Conservation (phyloP, 768 basidiomycete species). For the Macrocybe gigantea region DNA sequence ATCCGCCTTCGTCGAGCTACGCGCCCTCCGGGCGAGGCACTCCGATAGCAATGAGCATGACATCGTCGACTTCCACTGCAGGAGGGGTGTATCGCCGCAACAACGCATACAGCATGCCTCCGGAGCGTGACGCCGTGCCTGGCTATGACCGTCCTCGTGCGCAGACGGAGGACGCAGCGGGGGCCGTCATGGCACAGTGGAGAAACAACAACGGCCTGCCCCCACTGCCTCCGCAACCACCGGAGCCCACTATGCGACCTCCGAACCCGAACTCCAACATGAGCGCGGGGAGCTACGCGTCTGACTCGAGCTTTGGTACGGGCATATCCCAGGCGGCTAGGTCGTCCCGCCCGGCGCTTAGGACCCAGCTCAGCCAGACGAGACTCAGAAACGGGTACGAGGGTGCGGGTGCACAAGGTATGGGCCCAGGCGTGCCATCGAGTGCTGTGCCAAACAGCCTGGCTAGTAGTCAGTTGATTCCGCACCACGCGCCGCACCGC, state of each 20-base stretch:
- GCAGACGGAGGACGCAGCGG: slow-evolving; percentile 63
- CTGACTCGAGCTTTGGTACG: slow-evolving; percentile 38
- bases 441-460: slow-evolving; percentile 15
- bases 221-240: slow-evolving; percentile 21
- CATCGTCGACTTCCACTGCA: too few species aligned
- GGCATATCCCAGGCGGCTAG: slow-evolving; percentile 20
- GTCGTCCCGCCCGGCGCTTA: slow-evolving; percentile 39
- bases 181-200: slow-evolving; percentile 62
- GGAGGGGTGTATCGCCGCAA: slow-evolving; percentile 37
- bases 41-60: slow-evolving; percentile 39
- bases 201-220: slow-evolving; percentile 41
- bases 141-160: slow-evolving; percentile 55
- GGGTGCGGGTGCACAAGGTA: slow-evolving; percentile 23
- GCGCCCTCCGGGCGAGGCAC: slow-evolving; percentile 68
- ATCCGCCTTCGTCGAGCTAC: slow-evolving; percentile 42
- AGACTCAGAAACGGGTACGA: slow-evolving; percentile 45
- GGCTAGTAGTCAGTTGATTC: slow-evolving; percentile 21
- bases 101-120: slow-evolving; percentile 47
- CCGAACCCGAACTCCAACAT: slow-evolving; percentile 36
- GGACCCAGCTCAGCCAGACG: slow-evolving; percentile 69
- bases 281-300: slow-evolving; percentile 36
- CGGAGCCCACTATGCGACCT: slow-evolving; percentile 28
- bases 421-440: slow-evolving; percentile 14
- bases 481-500: slow-evolving; percentile 52
- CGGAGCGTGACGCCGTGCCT: slow-evolving; percentile 45